Evolutionary conservation across 2,329 filamentous ascomycete genomes (phyloP).

Genomic region (Trichoderma sp.): DNA sequence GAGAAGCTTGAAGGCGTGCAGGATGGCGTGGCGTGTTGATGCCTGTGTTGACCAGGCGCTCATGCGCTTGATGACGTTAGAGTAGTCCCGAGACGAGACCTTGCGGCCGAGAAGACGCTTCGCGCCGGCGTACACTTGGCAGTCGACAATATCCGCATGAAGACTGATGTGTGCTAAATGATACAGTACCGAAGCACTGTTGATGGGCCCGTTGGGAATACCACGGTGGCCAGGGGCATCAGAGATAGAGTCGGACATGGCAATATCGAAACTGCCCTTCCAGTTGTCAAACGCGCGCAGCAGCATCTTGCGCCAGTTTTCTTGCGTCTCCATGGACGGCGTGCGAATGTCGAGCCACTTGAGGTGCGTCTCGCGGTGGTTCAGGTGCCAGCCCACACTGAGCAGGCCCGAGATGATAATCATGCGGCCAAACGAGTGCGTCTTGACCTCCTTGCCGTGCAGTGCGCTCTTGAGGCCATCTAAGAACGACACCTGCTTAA

Average conservation of each 20-base stretch:
- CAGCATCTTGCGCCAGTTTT: slow-evolving; percentile 76
- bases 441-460: slow-evolving; percentile 76
- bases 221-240: slow-evolving; percentile 38
- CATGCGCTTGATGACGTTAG: slow-evolving; percentile 72
- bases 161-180: slow-evolving; percentile 87
- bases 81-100: slow-evolving; percentile 73
- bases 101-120: slow-evolving; percentile 73
- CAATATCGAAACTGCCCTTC: slow-evolving; percentile 79
- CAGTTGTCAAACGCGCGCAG: slow-evolving; percentile 81
- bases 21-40: slow-evolving; percentile 75
- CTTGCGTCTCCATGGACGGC: slow-evolving; percentile 59
- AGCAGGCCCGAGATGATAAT: slow-evolving; percentile 87
- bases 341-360: slow-evolving; percentile 71
- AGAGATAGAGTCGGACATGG: slow-evolving; percentile 46
- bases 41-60: slow-evolving; percentile 73
- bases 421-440: slow-evolving; percentile 84
- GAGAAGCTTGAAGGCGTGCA: slow-evolving; percentile 80
- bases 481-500: slow-evolving; percentile 76
- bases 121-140: slow-evolving; percentile 82
- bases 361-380: slow-evolving; percentile 80
- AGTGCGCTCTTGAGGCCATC: slow-evolving; percentile 82
- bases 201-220: slow-evolving; percentile 63
- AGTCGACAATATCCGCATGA: slow-evolving; percentile 85
- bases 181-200: slow-evolving; percentile 77
- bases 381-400: slow-evolving; percentile 91